phyloP scores from a whole-genome alignment of 129 eudicot genomes.

The carrot (Daucus carota) region DH1_v3.0 NC_030381.2:39299001-39299500 shows the following conservation, averaged over 20 bases:
- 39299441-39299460: neutral
- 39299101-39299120: constrained; percentile 79
- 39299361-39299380: constrained; percentile 79
- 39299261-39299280: constrained; percentile 96
- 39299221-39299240: constrained; percentile 92
- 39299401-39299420: neutral
- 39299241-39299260: constrained; percentile 75
- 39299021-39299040: constrained; percentile 55
- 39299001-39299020: neutral
- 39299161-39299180: constrained; percentile 12
- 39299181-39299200: constrained; percentile 51
- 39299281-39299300: constrained; percentile 81
- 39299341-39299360: constrained; percentile 44
- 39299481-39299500: neutral
- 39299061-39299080: constrained; percentile 94
- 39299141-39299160: neutral
- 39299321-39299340: constrained; percentile 57
- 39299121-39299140: neutral
- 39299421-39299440: too few relatives aligned
- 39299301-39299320: constrained; percentile 86
- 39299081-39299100: constrained; percentile 91
- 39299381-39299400: constrained; percentile 11
- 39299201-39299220: constrained; percentile 96
- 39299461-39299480: neutral
- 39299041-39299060: constrained; percentile 95